Evolutionary conservation across 495 filamentous ascomycete species (phyloP).

Genomic region (Oidiodendron maius): DNA sequence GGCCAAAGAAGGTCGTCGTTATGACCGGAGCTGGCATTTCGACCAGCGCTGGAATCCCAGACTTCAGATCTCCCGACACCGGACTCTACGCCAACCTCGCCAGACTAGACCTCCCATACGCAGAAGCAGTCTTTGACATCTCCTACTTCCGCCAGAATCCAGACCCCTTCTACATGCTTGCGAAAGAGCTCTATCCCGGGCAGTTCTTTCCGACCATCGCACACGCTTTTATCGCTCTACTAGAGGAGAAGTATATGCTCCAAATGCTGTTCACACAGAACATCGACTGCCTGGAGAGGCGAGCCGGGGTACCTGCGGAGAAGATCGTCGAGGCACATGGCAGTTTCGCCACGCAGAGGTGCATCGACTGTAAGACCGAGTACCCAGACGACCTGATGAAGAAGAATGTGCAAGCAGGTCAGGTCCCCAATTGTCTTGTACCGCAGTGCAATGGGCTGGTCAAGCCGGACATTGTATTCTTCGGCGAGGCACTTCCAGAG

Average conservation of each 20-base stretch:
- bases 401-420: slow-evolving; percentile 49
- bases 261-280: slow-evolving; percentile 94
- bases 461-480: slow-evolving; percentile 98
- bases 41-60: slow-evolving; percentile 58
- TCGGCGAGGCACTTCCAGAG: slow-evolving; percentile 67
- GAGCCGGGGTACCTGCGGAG: slow-evolving; percentile 75
- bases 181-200: slow-evolving; percentile 89
- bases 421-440: slow-evolving; percentile 61
- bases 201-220: slow-evolving; percentile 80
- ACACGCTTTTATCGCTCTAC: slow-evolving; percentile 70
- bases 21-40: slow-evolving; percentile 67
- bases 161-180: slow-evolving; percentile 83
- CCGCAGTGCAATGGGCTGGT: slow-evolving; percentile 70
- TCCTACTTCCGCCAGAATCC: slow-evolving; percentile 80
- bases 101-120: slow-evolving; percentile 74
- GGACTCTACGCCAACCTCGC: slow-evolving; percentile 81
- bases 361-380: slow-evolving; percentile 74
- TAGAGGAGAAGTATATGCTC: slow-evolving; percentile 71
- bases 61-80: slow-evolving; percentile 71
- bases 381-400: slow-evolving; percentile 73
- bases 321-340: slow-evolving; percentile 92
- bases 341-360: slow-evolving; percentile 82
- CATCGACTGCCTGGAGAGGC: slow-evolving; percentile 89
- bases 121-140: slow-evolving; percentile 79
- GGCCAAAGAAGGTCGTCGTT: slow-evolving; percentile 65